Conservation (phyloP, 768 basidiomycete species). For the Agrocybe pediades region DNA sequence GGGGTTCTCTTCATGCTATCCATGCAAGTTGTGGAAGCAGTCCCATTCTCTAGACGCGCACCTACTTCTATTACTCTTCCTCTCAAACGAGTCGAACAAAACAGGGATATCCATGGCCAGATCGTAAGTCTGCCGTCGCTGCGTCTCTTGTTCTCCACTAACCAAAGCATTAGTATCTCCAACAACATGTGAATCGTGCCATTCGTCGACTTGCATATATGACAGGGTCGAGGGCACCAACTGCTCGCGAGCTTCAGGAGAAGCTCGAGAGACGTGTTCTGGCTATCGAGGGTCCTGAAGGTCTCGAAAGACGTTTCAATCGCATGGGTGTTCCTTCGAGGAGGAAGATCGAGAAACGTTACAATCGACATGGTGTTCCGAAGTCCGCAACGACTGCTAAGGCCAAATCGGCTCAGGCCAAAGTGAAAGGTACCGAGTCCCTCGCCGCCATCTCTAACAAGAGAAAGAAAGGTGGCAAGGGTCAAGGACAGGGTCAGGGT, state of each 20-base stretch:
- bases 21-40: constrained; percentile 40
- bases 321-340: constrained; percentile 22
- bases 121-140: constrained; percentile 20
- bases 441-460: background rate
- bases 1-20: constrained; percentile 48
- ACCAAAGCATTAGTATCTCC: constrained; percentile 47
- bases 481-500: background rate
- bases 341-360: constrained; percentile 26
- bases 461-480: constrained; percentile 10
- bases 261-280: constrained; percentile 34
- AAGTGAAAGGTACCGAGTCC: background rate
- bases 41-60: constrained; percentile 36
- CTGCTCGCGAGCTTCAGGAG: constrained; percentile 44
- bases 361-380: constrained; percentile 25
- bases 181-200: constrained; percentile 72
- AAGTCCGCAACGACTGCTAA: constrained; percentile 6
- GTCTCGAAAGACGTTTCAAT: constrained; percentile 29
- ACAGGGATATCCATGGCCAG: constrained; percentile 25
- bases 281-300: constrained; percentile 24
- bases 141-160: background rate
- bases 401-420: background rate
- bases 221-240: constrained; percentile 57
- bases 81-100: constrained; percentile 37
- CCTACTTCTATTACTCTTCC: constrained; percentile 43
- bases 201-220: constrained; percentile 68